These are phyloP conservation scores for Tulasnella sp. DNA, from an alignment of 768 basidiomycete genomes.

Conservation along the genomic window DNA sequence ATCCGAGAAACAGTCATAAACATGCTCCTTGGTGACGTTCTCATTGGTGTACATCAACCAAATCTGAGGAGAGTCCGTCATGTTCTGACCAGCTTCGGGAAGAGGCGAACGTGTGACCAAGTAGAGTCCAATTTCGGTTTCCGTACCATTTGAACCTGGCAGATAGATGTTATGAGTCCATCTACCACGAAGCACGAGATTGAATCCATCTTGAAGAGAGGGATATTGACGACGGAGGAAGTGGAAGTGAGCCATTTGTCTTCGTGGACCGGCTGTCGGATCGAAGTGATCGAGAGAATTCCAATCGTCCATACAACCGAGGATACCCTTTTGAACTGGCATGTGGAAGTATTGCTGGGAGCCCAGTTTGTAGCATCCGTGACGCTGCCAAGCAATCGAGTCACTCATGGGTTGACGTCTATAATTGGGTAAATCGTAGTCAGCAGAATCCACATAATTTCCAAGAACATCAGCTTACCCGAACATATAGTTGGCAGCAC, in stretches of 20 bases:
- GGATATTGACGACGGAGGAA: slow-evolving; percentile 55
- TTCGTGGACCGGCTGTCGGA: slow-evolving; percentile 65
- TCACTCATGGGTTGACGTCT: slow-evolving; percentile 87
- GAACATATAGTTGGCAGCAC: slow-evolving; percentile 85
- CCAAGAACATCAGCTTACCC: no score
- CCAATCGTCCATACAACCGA: slow-evolving; percentile 87
- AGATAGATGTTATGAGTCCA: slow-evolving; percentile 69
- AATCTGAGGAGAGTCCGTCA: slow-evolving; percentile 42
- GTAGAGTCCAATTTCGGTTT: slow-evolving; percentile 82
- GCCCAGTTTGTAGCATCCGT: slow-evolving; percentile 84
- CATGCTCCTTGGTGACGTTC: slow-evolving; percentile 55
- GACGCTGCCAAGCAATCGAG: slow-evolving; percentile 78
- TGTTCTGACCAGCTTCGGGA: slow-evolving; percentile 38
- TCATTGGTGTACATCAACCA: slow-evolving; percentile 83
- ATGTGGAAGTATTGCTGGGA: slow-evolving; percentile 92
- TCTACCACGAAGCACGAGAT: slow-evolving; percentile 67
- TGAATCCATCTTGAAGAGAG: slow-evolving; percentile 74
- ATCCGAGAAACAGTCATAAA: slow-evolving; percentile 40
- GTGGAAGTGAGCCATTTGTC: slow-evolving; percentile 60
- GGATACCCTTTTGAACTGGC: slow-evolving; percentile 60
- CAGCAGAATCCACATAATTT: no score
- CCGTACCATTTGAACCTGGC: slow-evolving; percentile 72
- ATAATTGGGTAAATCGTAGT: no score
- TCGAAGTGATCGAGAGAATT: slow-evolving; percentile 92
- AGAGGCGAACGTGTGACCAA: slow-evolving; percentile 63